Base-by-base conservation (phyloP, 2,329 filamentous ascomycete species). In the Aureobasidium sp. region DNA sequence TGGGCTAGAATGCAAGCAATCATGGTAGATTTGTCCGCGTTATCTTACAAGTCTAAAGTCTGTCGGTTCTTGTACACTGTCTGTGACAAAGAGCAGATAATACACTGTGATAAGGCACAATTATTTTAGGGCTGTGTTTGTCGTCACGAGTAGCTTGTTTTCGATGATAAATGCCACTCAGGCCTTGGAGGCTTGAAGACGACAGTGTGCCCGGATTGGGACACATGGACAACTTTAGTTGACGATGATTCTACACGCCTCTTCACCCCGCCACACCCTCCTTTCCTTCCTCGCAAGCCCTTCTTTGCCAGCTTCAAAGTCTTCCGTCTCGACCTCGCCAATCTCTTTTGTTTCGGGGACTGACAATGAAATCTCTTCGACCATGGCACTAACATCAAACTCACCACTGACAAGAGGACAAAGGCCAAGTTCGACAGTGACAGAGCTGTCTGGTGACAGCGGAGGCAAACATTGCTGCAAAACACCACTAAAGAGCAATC, bases 401-500 rank as follows among this genome's bases (percentile, higher is more conserved):
- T 90, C 85, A 17, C 92, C 92, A 48, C 86, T 82, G 67, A 88
- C 91, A 37, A 96, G 82, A 36, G 87, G 83, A 46, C 89, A 89
- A 47, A 92, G 80, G 5, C 89, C 89, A 4, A 95, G 75, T 1
- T 81, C 79, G 26, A 89, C 79, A 64, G 87, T 82, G 0, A 80
- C 79, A n/a, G 75, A 82, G 48, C 82, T 78, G 5, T 84, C 82
- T 0, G 85, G 83, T 6, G 75, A 74, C 1, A 96, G 71, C 7
- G 83, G 70, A 0, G 88, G 85, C 0, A 96, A 76, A 1, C 84
- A 80, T 69, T 87, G 87, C 75, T 97, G 92, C 62, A 96, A 75
- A 34, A 89, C 86, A 1, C 92, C 92, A 66, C 91, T 93, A 87
- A 90, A 94, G 1, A 87, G 87, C 60, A 96, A 82, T 66, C 91